These are phyloP conservation scores for Pichia ethanolica DNA, from an alignment of 805 yeast species.

Conservation along the genomic window DNA sequence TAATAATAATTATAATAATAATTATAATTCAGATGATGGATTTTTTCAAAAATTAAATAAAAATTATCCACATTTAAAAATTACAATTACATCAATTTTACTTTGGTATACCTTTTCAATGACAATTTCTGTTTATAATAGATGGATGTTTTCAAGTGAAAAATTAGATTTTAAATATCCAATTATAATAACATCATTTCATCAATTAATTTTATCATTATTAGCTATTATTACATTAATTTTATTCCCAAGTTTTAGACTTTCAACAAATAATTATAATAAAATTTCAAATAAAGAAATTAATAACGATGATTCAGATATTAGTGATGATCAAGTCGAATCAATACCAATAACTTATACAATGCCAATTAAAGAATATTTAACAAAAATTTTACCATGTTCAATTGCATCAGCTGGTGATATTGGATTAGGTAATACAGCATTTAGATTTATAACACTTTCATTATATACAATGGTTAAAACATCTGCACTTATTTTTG, in stretches of 20 bases:
- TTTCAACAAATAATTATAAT: slow-evolving; percentile 15
- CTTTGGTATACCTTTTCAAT: slow-evolving; percentile 65
- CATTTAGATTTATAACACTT: slow-evolving; percentile 71
- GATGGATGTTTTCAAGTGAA: slow-evolving; percentile 87
- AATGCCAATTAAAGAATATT: slow-evolving; percentile 33
- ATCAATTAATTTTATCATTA: slow-evolving; percentile 63
- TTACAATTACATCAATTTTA: slow-evolving; percentile 23
- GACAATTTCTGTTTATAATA: slow-evolving; percentile 73
- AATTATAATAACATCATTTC: slow-evolving; percentile 73
- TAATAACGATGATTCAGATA: slow-evolving; percentile 2
- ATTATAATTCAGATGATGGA: too few relatives aligned
- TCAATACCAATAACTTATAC: slow-evolving; percentile 11
- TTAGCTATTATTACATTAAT: slow-evolving; percentile 43
- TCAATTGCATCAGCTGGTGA: slow-evolving; percentile 87
- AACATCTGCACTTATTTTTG: slow-evolving; percentile 83
- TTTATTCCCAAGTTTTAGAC: slow-evolving; percentile 42
- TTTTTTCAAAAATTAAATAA: slow-evolving; percentile 9
- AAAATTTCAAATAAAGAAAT: not conserved
- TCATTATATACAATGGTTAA: slow-evolving; percentile 90
- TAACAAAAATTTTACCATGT: slow-evolving; percentile 66
- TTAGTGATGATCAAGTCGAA: not conserved
- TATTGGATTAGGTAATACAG: slow-evolving; percentile 85
- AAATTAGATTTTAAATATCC: slow-evolving; percentile 80
- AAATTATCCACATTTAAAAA: slow-evolving; percentile 23
- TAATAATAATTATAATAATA: too few relatives aligned